Conservation (phyloP, 306 rosid genomes). For the Clitoria ternatea region DNA sequence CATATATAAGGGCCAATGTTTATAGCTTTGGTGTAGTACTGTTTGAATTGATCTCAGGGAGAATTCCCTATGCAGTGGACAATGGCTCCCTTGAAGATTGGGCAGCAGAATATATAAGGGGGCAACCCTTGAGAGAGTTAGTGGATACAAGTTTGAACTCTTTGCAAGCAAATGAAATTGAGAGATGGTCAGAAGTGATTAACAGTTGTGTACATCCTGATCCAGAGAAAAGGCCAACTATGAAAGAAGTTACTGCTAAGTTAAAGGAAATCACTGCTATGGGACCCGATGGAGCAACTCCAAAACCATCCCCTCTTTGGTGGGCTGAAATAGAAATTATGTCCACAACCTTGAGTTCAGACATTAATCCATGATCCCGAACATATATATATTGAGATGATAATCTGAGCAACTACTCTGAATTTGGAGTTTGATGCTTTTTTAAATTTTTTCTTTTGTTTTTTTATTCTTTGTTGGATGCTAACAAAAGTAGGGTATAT, state of each 20-base stretch:
- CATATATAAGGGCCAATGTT: conserved; percentile 49
- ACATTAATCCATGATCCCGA: conserved; percentile 10
- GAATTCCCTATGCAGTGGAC: conserved; percentile 51
- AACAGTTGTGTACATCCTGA: conserved; percentile 50
- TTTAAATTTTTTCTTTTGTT: neutral
- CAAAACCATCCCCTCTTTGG: conserved; percentile 87
- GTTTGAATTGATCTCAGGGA: conserved; percentile 78
- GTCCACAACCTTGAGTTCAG: conserved; percentile 51
- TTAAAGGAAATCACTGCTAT: conserved; percentile 63
- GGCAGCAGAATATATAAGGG: conserved; percentile 63
- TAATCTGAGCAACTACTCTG: neutral
- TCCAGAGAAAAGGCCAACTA: conserved; percentile 51
- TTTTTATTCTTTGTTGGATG: conserved; percentile 10
- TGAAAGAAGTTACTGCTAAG: conserved; percentile 52
- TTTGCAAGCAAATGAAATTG: conserved; percentile 47
- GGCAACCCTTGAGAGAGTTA: conserved; percentile 48
- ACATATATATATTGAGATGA: neutral
- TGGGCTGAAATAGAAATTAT: conserved; percentile 94
- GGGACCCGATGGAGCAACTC: conserved; percentile 75
- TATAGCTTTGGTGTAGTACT: conserved; percentile 72
- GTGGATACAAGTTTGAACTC: conserved; percentile 63
- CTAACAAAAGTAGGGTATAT: conserved; percentile 11
- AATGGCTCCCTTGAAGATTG: conserved; percentile 48
- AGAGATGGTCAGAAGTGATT: conserved; percentile 48
- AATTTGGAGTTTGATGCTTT: conserved; percentile 27